A percentile compares a stretch with the other conserved stretches of the same genome.
Conservation (phyloP, 1,139 yeast genomes). For the Kluyveromyces sp. region DNA sequence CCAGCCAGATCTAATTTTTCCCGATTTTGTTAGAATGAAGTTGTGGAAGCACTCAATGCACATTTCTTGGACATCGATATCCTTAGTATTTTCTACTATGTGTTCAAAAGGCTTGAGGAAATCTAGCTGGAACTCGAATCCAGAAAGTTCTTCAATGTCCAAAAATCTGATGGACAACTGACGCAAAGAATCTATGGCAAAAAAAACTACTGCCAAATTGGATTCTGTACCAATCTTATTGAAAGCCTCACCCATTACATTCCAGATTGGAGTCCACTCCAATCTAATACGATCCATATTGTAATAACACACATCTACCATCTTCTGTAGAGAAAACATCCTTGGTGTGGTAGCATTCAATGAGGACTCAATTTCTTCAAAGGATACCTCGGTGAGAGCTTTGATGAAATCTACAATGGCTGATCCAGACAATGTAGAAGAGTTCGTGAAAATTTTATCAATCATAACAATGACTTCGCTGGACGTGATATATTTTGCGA, state of each 20-base stretch:
- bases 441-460: constrained; percentile 81
- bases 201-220: constrained; percentile 71
- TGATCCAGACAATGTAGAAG: constrained; percentile 70
- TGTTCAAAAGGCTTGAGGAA: constrained; percentile 87
- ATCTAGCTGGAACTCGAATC: constrained; percentile 92
- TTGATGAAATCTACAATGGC: constrained; percentile 82
- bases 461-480: constrained; percentile 78
- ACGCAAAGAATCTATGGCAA: constrained; percentile 89
- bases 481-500: constrained; percentile 54
- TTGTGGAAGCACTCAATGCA: constrained; percentile 84
- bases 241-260: constrained; percentile 85
- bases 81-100: constrained; percentile 60
- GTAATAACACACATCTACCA: constrained; percentile 95
- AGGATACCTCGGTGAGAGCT: constrained; percentile 79
- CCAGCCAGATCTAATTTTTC: constrained; percentile 89
- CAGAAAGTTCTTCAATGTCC: constrained; percentile 88
- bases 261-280: constrained; percentile 97
- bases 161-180: constrained; percentile 89
- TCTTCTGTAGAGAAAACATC: constrained; percentile 85
- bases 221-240: constrained; percentile 74
- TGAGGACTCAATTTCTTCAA: constrained; percentile 87
- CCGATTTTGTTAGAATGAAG: constrained; percentile 72
- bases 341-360: constrained; percentile 79
- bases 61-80: constrained; percentile 76
- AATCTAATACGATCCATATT: constrained; percentile 94